A percentile compares a stretch with the other conserved stretches of the same genome.
Conservation (phyloP, 2,329 filamentous ascomycete species). For the Trichoderma sp. region DNA sequence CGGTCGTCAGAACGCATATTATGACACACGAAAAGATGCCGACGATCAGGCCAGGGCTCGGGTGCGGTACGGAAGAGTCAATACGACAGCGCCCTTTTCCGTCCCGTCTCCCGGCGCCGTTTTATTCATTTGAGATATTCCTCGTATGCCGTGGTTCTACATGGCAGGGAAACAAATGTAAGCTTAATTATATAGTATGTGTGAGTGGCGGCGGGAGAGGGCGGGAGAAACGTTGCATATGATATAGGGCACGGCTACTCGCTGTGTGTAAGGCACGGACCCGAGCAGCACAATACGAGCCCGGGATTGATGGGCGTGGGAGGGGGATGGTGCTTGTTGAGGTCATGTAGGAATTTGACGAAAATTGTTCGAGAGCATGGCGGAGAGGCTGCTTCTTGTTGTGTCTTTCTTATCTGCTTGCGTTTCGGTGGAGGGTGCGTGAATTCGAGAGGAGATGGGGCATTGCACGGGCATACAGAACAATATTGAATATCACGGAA, state of each 20-base stretch:
- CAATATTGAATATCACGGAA: too few relatives aligned
- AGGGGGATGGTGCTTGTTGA: not conserved
- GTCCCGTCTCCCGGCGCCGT: too few relatives aligned
- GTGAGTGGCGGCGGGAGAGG: not conserved
- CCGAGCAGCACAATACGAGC: constrained; percentile 1
- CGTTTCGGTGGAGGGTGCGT: too few relatives aligned
- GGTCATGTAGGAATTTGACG: not conserved
- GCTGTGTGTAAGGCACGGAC: not conserved
- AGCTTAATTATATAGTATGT: not conserved
- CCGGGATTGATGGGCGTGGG: not conserved
- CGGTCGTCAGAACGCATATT: not conserved
- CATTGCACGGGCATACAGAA: too few relatives aligned
- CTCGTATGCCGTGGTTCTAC: not conserved
- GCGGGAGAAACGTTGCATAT: constrained; percentile 3
- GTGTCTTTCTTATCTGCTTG: too few relatives aligned
- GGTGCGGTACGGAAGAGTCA: not conserved
- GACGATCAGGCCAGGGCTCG: not conserved
- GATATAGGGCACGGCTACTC: not conserved
- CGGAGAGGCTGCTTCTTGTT: too few relatives aligned
- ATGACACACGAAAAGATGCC: too few relatives aligned
- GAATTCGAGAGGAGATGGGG: too few relatives aligned
- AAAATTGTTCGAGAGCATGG: not conserved
- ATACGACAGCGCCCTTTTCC: not conserved
- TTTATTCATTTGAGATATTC: too few relatives aligned
- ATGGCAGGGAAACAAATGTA: not conserved